These are phyloP conservation scores for Chionographis japonica DNA, from an alignment of 106 monocot genomes.

Conservation along the genomic window DNA sequence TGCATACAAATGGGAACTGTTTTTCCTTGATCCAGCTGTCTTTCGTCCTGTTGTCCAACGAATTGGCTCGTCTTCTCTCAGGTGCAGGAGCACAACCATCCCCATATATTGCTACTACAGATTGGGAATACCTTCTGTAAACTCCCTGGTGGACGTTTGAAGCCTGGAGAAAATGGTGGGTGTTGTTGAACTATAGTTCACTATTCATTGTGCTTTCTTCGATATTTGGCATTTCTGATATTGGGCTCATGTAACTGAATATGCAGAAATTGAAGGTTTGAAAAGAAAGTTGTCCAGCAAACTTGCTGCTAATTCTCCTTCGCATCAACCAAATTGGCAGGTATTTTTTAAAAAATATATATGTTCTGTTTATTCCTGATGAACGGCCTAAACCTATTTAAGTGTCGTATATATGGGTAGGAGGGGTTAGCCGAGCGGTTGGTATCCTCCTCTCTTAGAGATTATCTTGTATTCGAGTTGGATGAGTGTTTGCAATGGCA, in stretches of 20 bases:
- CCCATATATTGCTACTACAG: slow-evolving; percentile 89
- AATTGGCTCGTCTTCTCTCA: slow-evolving; percentile 20
- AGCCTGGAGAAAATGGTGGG: slow-evolving; percentile 97
- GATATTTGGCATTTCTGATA: not conserved
- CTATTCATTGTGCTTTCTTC: not conserved
- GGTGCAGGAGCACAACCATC: slow-evolving; percentile 99
- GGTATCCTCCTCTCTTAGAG: too few relatives aligned
- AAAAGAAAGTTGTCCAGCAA: slow-evolving; percentile 87
- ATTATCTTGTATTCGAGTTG: too few relatives aligned
- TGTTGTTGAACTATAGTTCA: not conserved
- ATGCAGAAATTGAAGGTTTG: slow-evolving; percentile 85
- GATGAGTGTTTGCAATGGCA: too few relatives aligned
- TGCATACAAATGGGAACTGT: too few relatives aligned
- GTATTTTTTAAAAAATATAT: slow-evolving; percentile 21
- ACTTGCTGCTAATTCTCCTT: slow-evolving; percentile 79
- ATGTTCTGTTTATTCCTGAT: not conserved
- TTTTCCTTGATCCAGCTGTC: not conserved
- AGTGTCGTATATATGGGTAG: too few relatives aligned
- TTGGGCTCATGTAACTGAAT: not conserved
- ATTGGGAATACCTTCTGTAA: slow-evolving; percentile 99
- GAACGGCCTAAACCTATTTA: too few relatives aligned
- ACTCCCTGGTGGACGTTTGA: slow-evolving; percentile 97
- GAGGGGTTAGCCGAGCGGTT: too few relatives aligned
- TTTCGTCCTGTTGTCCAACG: not conserved
- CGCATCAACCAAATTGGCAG: slow-evolving; percentile 96